Evolutionary conservation across 441 rosid species (phyloP).

Genomic region (Capsella rubella): DNA sequence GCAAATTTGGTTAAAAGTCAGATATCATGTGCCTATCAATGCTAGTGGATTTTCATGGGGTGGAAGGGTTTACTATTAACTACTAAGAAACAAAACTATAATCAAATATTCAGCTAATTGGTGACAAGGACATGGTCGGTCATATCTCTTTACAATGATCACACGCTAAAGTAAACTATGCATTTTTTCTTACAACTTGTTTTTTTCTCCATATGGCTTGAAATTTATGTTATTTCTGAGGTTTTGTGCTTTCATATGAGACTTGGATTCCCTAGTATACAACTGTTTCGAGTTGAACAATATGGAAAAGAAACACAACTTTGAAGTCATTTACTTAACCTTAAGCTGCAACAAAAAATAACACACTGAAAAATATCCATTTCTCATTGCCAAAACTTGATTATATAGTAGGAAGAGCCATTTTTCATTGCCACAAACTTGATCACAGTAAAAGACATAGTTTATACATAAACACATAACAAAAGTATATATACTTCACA

Average conservation of each 20-base stretch:
- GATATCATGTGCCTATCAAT: not conserved
- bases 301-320: not conserved
- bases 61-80: not conserved
- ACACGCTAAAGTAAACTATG: too few relatives aligned
- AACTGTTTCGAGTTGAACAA: not conserved
- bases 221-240: not conserved
- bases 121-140: not conserved
- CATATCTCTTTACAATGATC: not conserved
- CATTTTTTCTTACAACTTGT: too few relatives aligned
- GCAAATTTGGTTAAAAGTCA: not conserved
- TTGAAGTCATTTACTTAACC: not conserved
- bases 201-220: not conserved
- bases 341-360: not conserved
- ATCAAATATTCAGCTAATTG: not conserved
- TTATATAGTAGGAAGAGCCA: not conserved
- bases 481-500: not conserved
- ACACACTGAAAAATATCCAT: not conserved
- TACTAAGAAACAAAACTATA: not conserved
- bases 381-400: not conserved
- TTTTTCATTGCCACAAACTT: not conserved
- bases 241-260: not conserved
- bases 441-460: not conserved
- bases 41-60: not conserved
- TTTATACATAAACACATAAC: slow-evolving; percentile 3
- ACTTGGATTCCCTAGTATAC: not conserved